These are phyloP conservation scores for Acanthamoeba castellanii DNA, from an alignment of 208 protist species.

Conservation along the genomic window DNA sequence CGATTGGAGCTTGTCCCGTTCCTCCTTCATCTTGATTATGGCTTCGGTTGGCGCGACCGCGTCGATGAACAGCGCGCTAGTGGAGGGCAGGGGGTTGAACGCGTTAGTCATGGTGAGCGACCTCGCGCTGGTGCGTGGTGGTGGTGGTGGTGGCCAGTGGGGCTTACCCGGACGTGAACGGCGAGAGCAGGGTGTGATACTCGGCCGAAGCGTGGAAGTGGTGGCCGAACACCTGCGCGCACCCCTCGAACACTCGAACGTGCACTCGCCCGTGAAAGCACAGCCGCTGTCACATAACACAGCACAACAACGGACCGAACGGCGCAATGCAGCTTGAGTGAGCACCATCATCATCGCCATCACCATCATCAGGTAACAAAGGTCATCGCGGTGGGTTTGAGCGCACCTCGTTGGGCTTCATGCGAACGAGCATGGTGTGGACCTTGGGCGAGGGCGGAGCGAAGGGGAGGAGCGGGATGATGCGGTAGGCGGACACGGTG, in stretches of 20 bases:
- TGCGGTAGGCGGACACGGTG: neutral
- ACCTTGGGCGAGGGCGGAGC: neutral
- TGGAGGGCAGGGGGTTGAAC: neutral
- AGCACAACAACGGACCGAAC: neutral
- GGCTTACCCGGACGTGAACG: neutral
- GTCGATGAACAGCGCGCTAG: neutral
- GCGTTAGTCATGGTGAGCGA: too few species aligned
- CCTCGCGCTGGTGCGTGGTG: too few species aligned
- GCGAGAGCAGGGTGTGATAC: neutral
- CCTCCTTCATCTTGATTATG: neutral
- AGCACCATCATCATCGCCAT: neutral
- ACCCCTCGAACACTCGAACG: neutral
- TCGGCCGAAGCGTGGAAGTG: conserved; percentile 6
- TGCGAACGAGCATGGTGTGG: conserved; percentile 7
- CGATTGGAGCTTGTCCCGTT: neutral
- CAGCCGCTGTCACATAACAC: neutral
- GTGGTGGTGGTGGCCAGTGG: neutral
- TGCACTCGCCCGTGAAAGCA: conserved; percentile 12
- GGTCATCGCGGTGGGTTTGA: neutral
- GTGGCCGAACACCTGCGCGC: conserved; percentile 15
- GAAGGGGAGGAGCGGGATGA: conserved; percentile 27
- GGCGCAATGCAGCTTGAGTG: neutral
- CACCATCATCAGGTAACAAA: neutral
- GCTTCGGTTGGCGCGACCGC: neutral
- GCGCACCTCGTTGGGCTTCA: neutral